Percentiles rank a stretch among this genome's conserved stretches.
Evolutionary conservation across 305 asterid genomes (phyloP).

Genomic region (Ajuga reptans): DNA sequence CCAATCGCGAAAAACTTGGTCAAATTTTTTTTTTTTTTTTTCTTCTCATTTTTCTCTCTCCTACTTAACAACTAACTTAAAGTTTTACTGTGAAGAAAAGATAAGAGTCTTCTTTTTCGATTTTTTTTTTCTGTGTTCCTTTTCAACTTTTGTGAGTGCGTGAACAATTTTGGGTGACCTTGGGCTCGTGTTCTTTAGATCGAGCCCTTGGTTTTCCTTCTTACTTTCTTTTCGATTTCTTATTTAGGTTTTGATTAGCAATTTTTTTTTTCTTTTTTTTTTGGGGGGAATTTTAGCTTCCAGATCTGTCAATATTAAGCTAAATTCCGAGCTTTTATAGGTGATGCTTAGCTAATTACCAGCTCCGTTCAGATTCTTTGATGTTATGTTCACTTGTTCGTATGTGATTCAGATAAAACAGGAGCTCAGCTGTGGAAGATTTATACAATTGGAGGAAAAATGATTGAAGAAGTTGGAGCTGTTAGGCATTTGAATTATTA

Average conservation of each 20-base stretch:
- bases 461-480: conserved; percentile 18
- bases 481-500: too few species aligned
- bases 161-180: conserved; percentile 19
- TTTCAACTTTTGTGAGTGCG: conserved; percentile 2
- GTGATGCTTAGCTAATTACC: conserved; percentile 4
- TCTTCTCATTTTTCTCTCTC: neutral
- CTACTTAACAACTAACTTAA: conserved; percentile 11
- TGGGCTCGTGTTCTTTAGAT: conserved; percentile 30
- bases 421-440: conserved; percentile 26
- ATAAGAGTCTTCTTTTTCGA: neutral
- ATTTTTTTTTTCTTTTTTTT: too few species aligned
- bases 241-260: neutral
- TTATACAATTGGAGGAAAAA: conserved; percentile 12
- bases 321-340: conserved; percentile 6
- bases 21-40: neutral
- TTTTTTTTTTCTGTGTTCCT: conserved; percentile 15
- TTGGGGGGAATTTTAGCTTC: conserved; percentile 18
- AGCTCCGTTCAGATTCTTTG: conserved; percentile 11
- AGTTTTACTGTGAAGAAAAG: conserved; percentile 7
- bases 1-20: conserved; percentile 12
- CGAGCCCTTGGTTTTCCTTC: conserved; percentile 29
- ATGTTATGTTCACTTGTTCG: neutral
- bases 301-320: conserved; percentile 32
- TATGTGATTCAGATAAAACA: conserved; percentile 24
- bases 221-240: neutral